These are phyloP conservation scores for Emericellopsis atlantica DNA, from an alignment of 2,329 filamentous ascomycete genomes.

Conservation along the genomic window DNA sequence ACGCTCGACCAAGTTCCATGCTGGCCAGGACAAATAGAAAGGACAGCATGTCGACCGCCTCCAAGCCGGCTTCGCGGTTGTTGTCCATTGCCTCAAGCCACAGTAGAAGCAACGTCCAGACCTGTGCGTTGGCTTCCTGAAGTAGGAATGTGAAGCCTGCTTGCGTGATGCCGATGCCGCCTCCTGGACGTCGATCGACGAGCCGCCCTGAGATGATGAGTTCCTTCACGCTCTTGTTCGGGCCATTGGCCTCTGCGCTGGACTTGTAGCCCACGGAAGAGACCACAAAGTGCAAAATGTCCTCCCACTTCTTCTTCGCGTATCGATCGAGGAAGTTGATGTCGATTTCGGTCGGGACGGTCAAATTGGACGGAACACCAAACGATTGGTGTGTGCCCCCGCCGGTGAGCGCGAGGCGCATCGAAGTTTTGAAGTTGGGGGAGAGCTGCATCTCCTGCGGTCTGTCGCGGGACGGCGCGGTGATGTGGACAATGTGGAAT, in stretches of 20 bases:
- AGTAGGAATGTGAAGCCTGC: slow-evolving; percentile 89
- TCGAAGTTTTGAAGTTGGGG: slow-evolving; percentile 68
- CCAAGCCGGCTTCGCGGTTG: slow-evolving; percentile 49
- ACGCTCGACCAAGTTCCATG: slow-evolving; percentile 81
- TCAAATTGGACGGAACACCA: slow-evolving; percentile 64
- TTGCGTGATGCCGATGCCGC: slow-evolving; percentile 73
- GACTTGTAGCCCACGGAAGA: slow-evolving; percentile 50
- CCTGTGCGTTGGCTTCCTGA: slow-evolving; percentile 90
- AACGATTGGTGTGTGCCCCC: slow-evolving; percentile 80
- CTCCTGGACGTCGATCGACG: slow-evolving; percentile 52
- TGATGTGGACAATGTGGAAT: slow-evolving; percentile 73
- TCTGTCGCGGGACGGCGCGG: slow-evolving; percentile 44
- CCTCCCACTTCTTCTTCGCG: slow-evolving; percentile 85
- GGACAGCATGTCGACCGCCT: slow-evolving; percentile 84
- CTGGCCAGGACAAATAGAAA: slow-evolving; percentile 95
- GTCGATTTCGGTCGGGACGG: slow-evolving; percentile 50
- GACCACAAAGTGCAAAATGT: slow-evolving; percentile 91
- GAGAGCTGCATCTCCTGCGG: slow-evolving; percentile 65
- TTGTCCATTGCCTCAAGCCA: slow-evolving; percentile 76
- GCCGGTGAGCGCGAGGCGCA: slow-evolving; percentile 79
- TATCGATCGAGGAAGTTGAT: slow-evolving; percentile 70
- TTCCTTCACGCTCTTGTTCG: slow-evolving; percentile 71
- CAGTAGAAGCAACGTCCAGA: slow-evolving; percentile 88
- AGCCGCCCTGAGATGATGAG: slow-evolving; percentile 71
- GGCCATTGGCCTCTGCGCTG: slow-evolving; percentile 33